Percentiles rank a stretch among this genome's conserved stretches.
These are phyloP conservation scores for Paraphoma chrysanthemicola DNA, from an alignment of 2,329 filamentous ascomycete genomes.

Conservation along the genomic window DNA sequence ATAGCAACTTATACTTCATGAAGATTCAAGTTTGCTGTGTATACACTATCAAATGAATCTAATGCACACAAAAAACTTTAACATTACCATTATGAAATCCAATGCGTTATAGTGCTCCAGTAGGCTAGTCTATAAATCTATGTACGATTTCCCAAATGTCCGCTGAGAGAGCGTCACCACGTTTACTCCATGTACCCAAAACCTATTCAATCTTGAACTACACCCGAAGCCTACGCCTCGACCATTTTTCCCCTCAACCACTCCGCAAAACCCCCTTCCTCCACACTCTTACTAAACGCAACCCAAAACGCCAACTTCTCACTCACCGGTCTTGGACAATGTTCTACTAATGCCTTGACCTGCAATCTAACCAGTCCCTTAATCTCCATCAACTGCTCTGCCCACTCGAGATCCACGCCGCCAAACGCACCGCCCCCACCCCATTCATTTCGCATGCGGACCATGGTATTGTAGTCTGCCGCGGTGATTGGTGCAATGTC, in stretches of 20 bases:
- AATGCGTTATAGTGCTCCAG: too few species aligned
- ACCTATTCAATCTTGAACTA: too few species aligned
- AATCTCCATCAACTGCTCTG: conserved; percentile 61
- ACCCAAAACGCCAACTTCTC: conserved; percentile 65
- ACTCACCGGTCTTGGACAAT: conserved; percentile 61
- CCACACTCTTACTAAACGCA: conserved; percentile 66
- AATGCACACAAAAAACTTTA: too few species aligned
- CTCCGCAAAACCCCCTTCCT: conserved; percentile 59
- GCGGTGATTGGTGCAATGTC: conserved; percentile 43
- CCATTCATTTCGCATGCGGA: conserved; percentile 35
- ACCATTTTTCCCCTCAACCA: conserved; percentile 56
- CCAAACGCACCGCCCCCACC: conserved; percentile 21
- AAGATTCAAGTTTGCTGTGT: too few species aligned
- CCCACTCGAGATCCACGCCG: conserved; percentile 60
- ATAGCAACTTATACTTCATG: too few species aligned
- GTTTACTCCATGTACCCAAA: too few species aligned
- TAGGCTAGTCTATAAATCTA: too few species aligned
- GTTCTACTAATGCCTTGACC: conserved; percentile 61
- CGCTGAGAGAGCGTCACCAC: too few species aligned
- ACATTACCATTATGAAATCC: too few species aligned
- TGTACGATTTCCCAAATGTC: too few species aligned
- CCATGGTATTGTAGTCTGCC: conserved; percentile 32
- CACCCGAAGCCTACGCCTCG: background rate
- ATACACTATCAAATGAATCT: too few species aligned
- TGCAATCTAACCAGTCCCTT: conserved; percentile 58